These are phyloP conservation scores for Stentor coeruleus DNA, from an alignment of 73 alveolate species.

Conservation along the genomic window DNA sequence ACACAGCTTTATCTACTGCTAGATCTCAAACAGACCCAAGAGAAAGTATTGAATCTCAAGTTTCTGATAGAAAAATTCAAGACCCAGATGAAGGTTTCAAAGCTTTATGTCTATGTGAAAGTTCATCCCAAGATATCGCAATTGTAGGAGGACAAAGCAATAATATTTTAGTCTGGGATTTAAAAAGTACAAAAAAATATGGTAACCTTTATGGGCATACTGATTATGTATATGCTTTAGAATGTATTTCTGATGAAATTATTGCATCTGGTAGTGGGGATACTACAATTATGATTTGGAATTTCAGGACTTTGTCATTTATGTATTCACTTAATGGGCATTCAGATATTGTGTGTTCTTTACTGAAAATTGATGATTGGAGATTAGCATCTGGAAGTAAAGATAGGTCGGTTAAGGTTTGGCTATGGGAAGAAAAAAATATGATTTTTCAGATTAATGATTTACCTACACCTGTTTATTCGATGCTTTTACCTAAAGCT, in stretches of 20 bases:
- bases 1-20: not conserved
- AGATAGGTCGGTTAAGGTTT: not conserved
- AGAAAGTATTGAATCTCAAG: not conserved
- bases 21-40: not conserved
- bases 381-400: not conserved
- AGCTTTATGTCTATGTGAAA: not conserved
- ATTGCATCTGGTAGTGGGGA: not conserved
- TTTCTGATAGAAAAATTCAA: not conserved
- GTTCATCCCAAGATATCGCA: not conserved
- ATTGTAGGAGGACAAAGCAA: not conserved
- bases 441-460: not conserved
- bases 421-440: slow-evolving; percentile 5
- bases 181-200: not conserved
- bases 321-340: not conserved
- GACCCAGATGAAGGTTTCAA: too few relatives aligned
- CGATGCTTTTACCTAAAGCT: not conserved
- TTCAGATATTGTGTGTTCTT: not conserved
- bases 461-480: not conserved
- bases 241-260: not conserved
- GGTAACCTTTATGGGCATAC: not conserved
- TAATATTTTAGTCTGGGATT: not conserved
- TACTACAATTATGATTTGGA: not conserved
- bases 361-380: not conserved
- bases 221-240: not conserved
- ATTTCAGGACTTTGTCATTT: not conserved